phyloP scores from a whole-genome alignment of 1,284 basidiomycete species.

The Apiotrichum brassicae region DNA sequence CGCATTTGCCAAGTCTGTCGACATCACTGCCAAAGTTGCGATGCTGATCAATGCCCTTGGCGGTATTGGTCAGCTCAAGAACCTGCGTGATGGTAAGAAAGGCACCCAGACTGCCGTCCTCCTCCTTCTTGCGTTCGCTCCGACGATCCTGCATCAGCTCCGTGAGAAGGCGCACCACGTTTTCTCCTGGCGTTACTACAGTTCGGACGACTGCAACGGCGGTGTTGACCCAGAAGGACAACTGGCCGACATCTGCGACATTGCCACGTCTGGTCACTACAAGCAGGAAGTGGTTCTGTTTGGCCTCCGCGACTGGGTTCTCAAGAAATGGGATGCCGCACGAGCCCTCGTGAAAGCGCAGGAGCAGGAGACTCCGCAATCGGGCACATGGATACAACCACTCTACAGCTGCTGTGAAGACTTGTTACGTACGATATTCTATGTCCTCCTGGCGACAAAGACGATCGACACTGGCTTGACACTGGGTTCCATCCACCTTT shows the following conservation, averaged over 20 bases:
- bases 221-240: neutral
- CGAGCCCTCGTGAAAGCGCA: neutral
- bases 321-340: conserved; percentile 58
- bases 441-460: conserved; percentile 62
- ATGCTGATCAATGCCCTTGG: conserved; percentile 6
- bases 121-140: conserved; percentile 2
- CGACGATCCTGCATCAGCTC: neutral
- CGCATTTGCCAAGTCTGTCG: neutral
- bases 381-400: conserved; percentile 1
- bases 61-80: neutral
- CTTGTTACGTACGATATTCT: neutral
- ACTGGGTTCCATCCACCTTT: conserved; percentile 67
- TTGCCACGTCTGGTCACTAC: neutral
- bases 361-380: neutral
- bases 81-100: neutral
- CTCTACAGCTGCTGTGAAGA: neutral
- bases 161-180: neutral
- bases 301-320: conserved; percentile 71
- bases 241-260: neutral
- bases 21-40: conserved; percentile 1
- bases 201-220: neutral
- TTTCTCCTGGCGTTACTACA: neutral
- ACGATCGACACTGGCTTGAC: conserved; percentile 56
- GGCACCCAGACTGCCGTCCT: neutral
- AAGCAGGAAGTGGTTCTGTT: conserved; percentile 64